Percentiles rank a stretch among this genome's conserved stretches.
phyloP scores from a whole-genome alignment of 768 basidiomycete species.

The Suillus variegatus region DNA sequence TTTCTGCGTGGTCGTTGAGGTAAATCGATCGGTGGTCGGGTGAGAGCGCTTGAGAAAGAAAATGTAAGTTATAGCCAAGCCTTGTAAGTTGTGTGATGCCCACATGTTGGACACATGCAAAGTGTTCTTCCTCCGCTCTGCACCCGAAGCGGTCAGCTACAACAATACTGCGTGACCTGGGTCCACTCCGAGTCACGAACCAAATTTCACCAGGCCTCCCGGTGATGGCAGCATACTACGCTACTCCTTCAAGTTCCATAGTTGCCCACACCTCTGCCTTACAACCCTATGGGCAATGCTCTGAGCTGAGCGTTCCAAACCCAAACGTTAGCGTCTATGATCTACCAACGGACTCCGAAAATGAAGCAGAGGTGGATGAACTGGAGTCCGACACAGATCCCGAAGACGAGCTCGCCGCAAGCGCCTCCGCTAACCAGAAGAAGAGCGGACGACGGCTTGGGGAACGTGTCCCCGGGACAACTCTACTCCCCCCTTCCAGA shows the following conservation, averaged over 20 bases:
- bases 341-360: constrained; percentile 35
- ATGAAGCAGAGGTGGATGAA: constrained; percentile 35
- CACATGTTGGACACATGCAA: constrained; percentile 1
- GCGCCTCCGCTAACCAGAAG: constrained; percentile 28
- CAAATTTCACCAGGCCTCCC: background rate
- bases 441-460: constrained; percentile 29
- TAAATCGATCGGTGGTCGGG: background rate
- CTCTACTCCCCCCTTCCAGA: constrained; percentile 62
- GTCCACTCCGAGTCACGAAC: background rate
- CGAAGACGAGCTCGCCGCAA: constrained; percentile 28
- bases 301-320: constrained; percentile 26
- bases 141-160: constrained; percentile 1
- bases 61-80: background rate
- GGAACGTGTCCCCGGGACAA: constrained; percentile 63
- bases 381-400: constrained; percentile 32
- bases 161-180: background rate
- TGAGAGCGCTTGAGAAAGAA: background rate
- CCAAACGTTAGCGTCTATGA: constrained; percentile 31
- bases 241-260: constrained; percentile 20
- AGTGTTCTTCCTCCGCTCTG: constrained; percentile 1
- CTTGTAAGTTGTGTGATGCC: background rate
- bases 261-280: constrained; percentile 34
- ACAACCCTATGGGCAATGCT: constrained; percentile 30
- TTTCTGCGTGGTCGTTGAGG: background rate
- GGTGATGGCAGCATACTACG: constrained; percentile 34